Conservation (phyloP, 23 red algal species). For the Gracilaria domingensis region DNA sequence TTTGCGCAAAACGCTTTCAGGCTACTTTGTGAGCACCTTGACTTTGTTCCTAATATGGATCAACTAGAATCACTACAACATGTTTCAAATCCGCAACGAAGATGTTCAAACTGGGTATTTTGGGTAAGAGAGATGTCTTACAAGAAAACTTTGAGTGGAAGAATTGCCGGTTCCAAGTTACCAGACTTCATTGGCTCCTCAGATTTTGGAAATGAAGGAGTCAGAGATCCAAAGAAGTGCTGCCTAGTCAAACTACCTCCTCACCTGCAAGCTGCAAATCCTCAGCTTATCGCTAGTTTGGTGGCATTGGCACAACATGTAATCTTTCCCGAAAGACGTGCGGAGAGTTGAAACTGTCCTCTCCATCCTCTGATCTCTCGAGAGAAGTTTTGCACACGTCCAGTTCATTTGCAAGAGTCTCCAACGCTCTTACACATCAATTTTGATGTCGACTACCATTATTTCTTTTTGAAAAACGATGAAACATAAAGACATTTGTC, state of each 20-base stretch:
- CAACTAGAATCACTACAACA: neutral
- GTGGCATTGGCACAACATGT: neutral
- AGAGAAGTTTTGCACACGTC: neutral
- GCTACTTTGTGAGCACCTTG: neutral
- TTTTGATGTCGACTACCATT: neutral
- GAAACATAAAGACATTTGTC: neutral
- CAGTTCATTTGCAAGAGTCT: neutral
- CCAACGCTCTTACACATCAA: neutral
- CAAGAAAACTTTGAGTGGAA: neutral
- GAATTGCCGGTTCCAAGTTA: neutral
- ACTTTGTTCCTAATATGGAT: neutral
- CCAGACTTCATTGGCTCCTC: neutral
- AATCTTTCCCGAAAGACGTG: neutral
- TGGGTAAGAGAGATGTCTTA: neutral
- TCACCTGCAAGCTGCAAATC: neutral
- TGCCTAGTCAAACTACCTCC: neutral
- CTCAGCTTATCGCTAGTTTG: neutral
- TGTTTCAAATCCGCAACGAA: neutral
- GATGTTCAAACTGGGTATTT: neutral
- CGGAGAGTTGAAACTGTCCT: neutral
- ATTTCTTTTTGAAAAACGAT: neutral
- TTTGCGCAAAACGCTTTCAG: neutral
- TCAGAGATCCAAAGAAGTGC: neutral
- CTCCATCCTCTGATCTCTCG: neutral
- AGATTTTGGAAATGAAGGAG: neutral